Evolutionary conservation across 2,329 filamentous ascomycete species (phyloP).

Genomic region (Aspergillus felis): DNA sequence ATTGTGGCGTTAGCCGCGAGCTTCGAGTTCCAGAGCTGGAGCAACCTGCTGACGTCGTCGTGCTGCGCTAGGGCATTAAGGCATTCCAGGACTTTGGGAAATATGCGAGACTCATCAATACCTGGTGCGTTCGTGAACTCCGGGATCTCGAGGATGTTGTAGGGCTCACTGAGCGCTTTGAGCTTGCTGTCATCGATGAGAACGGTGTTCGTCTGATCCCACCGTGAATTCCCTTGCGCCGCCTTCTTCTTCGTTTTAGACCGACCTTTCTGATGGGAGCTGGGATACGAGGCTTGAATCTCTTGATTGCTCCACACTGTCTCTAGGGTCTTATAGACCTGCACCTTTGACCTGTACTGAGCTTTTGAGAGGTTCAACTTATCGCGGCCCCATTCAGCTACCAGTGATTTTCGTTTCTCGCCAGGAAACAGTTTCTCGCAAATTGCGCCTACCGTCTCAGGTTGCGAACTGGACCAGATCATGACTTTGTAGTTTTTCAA

Average conservation of each 20-base stretch:
- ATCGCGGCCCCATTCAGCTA: constrained; percentile 75
- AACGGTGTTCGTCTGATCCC: constrained; percentile 83
- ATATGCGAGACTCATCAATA: constrained; percentile 40
- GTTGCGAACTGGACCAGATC: constrained; percentile 85
- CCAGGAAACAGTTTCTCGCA: constrained; percentile 56
- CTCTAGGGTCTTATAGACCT: constrained; percentile 84
- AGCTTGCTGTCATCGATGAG: constrained; percentile 79
- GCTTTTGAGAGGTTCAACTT: constrained; percentile 60
- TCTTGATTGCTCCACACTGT: constrained; percentile 60
- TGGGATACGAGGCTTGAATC: constrained; percentile 44
- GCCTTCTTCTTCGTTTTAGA: constrained; percentile 1
- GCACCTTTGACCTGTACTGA: constrained; percentile 69
- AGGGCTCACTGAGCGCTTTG: constrained; percentile 79
- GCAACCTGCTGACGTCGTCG: constrained; percentile 45
- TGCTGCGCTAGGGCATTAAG: constrained; percentile 50
- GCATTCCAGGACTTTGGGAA: constrained; percentile 50
- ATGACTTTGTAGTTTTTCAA: constrained; percentile 73
- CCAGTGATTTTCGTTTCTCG: constrained; percentile 52
- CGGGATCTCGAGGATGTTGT: constrained; percentile 75
- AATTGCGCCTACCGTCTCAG: constrained; percentile 64
- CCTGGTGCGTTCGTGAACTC: constrained; percentile 59
- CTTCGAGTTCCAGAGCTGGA: constrained; percentile 32
- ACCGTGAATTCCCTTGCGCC: constrained; percentile 48
- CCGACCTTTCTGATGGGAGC: background rate
- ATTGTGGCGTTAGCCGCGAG: constrained; percentile 8